phyloP scores from a whole-genome alignment of 164 flowering plant genomes.

The Aristolochia californica region DNA sequence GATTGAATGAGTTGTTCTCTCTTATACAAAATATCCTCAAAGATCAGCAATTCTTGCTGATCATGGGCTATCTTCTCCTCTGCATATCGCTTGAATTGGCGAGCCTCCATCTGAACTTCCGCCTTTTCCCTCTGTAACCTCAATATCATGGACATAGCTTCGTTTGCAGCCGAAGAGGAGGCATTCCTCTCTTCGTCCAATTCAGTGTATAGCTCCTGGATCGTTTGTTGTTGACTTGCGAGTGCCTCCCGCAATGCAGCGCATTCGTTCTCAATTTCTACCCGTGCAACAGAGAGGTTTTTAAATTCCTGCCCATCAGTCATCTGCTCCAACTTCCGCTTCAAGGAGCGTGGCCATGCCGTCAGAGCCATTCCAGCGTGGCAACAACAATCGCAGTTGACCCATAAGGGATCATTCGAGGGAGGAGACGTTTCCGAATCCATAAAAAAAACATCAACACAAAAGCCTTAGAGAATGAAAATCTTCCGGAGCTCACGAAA shows the following conservation, averaged over 20 bases:
- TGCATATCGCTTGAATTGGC: slow-evolving; percentile 79
- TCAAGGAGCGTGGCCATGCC: slow-evolving; percentile 50
- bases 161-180: slow-evolving; percentile 82
- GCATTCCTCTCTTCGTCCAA: slow-evolving; percentile 93
- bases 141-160: slow-evolving; percentile 95
- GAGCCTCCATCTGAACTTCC: slow-evolving; percentile 71
- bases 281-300: slow-evolving; percentile 35
- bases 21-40: slow-evolving; percentile 83
- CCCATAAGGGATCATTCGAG: slow-evolving; percentile 29
- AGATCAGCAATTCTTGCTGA: slow-evolving; percentile 46
- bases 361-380: slow-evolving; percentile 1
- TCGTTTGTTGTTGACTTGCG: slow-evolving; percentile 53
- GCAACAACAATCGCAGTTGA: slow-evolving; percentile 40
- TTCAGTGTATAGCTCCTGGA: slow-evolving; percentile 60
- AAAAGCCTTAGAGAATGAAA: neutral
- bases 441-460: slow-evolving; percentile 31
- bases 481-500: too few species aligned
- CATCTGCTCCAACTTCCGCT: slow-evolving; percentile 54
- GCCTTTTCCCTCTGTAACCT: slow-evolving; percentile 96
- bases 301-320: slow-evolving; percentile 14
- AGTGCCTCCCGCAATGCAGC: slow-evolving; percentile 62
- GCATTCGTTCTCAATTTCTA: slow-evolving; percentile 75
- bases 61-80: slow-evolving; percentile 97
- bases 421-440: slow-evolving; percentile 25
- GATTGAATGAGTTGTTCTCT: slow-evolving; percentile 73